phyloP scores from a whole-genome alignment of 192 early-diverging fungal species.

The Fimicolochytrium jonesii region DNA sequence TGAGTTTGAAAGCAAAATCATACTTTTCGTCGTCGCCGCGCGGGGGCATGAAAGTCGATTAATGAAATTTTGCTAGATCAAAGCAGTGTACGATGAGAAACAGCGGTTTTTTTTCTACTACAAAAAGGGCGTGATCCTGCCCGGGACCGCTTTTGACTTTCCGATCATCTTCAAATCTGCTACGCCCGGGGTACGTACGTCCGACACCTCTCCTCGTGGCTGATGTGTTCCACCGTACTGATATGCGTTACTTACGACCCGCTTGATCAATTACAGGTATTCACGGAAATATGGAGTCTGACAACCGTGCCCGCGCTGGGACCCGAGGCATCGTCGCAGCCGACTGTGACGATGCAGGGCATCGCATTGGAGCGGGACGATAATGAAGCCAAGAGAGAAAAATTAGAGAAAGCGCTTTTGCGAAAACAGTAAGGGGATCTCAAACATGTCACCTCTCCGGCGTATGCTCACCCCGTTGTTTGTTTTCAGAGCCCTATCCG shows the following conservation, averaged over 20 bases:
- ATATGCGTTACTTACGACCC: no score
- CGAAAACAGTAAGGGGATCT: constrained; percentile 30
- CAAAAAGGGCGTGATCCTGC: constrained; percentile 43
- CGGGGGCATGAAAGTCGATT: no score
- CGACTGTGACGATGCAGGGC: constrained; percentile 24
- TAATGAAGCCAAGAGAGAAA: constrained; percentile 18
- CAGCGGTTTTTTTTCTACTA: constrained; percentile 48
- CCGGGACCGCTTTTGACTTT: constrained; percentile 49
- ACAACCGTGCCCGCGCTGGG: constrained; percentile 18
- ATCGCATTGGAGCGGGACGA: constrained; percentile 44
- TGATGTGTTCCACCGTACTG: background rate
- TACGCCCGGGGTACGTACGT: constrained; percentile 32
- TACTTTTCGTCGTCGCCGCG: background rate
- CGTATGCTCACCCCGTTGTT: no score
- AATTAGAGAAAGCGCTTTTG: constrained; percentile 23
- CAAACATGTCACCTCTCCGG: no score
- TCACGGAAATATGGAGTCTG: constrained; percentile 37
- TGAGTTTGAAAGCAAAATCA: constrained; percentile 6
- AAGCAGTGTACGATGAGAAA: constrained; percentile 25
- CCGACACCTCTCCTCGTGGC: background rate
- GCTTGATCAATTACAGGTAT: constrained; percentile 21
- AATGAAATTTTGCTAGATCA: constrained; percentile 15
- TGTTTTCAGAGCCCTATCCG: constrained; percentile 4
- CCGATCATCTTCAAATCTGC: constrained; percentile 45
- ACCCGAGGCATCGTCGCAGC: background rate